These are phyloP conservation scores for Rhododendron kiyosumense DNA, from an alignment of 148 eudicot species.

Conservation along the genomic window DNA sequence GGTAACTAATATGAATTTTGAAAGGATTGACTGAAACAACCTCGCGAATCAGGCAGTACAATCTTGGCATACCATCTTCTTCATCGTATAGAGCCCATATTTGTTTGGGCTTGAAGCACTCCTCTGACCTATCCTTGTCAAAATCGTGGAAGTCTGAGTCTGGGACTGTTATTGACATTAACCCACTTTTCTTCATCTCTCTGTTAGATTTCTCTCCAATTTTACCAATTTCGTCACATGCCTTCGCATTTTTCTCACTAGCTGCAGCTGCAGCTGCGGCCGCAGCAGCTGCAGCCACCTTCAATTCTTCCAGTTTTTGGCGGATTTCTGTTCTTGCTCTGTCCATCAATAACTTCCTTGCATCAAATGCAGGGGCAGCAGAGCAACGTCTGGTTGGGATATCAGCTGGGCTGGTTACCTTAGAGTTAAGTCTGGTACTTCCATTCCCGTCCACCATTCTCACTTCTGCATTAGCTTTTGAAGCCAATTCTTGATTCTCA, in stretches of 20 bases:
- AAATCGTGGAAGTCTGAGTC: constrained; percentile 98
- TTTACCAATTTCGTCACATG: constrained; percentile 26
- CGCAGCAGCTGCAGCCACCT: constrained; percentile 22
- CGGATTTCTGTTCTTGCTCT: constrained; percentile 63
- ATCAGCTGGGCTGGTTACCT: constrained; percentile 29
- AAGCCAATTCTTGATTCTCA: constrained; percentile 29
- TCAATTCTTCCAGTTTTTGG: constrained; percentile 60
- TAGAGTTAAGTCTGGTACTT: constrained; percentile 24
- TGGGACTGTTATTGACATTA: constrained; percentile 79
- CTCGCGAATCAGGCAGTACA: constrained; percentile 87
- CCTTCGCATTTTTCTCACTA: constrained; percentile 30
- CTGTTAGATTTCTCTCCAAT: constrained; percentile 14
- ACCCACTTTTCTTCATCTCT: constrained; percentile 25
- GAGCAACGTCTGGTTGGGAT: constrained; percentile 30
- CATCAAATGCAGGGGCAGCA: constrained; percentile 53
- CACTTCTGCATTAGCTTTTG: constrained; percentile 33
- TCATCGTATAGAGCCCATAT: constrained; percentile 99
- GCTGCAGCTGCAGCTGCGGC: constrained; percentile 22
- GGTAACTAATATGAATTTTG: constrained; percentile 72
- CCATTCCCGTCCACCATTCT: constrained; percentile 37
- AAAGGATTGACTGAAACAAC: constrained; percentile 76
- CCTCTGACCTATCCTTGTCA: constrained; percentile 89
- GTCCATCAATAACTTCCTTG: constrained; percentile 58
- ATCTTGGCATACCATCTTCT: constrained; percentile 99
- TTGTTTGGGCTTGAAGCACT: constrained; percentile 90